These are phyloP conservation scores for Mortierella hygrophila DNA, from an alignment of 192 early-diverging fungal species.

Conservation along the genomic window DNA sequence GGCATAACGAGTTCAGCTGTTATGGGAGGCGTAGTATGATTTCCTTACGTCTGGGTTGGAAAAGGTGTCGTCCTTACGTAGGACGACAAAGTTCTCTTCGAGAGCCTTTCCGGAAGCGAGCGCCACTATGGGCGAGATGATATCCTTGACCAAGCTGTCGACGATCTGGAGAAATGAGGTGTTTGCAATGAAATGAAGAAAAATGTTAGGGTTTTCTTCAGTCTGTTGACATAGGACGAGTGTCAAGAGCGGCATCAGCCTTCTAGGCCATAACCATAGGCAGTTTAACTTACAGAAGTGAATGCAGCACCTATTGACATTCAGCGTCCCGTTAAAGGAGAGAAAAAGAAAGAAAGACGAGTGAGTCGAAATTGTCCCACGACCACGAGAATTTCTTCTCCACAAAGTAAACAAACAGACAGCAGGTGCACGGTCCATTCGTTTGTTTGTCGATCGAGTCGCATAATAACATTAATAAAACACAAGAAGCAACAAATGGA, in stretches of 20 bases:
- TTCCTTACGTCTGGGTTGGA: conserved; percentile 25
- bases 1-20: background rate
- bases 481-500: background rate
- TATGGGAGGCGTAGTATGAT: background rate
- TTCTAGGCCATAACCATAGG: too few relatives aligned
- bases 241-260: too few relatives aligned
- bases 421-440: too few relatives aligned
- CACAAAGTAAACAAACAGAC: background rate
- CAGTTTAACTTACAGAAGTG: conserved; percentile 51
- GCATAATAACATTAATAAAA: background rate
- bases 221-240: too few relatives aligned
- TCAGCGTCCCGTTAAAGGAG: background rate
- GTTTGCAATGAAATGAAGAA: background rate
- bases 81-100: conserved; percentile 49
- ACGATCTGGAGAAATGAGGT: conserved; percentile 32
- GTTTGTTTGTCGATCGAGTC: background rate
- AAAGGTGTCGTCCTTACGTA: conserved; percentile 20
- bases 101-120: conserved; percentile 64
- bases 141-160: conserved; percentile 59
- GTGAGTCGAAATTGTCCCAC: background rate
- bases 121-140: conserved; percentile 68
- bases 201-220: background rate
- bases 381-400: background rate
- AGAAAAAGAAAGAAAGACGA: background rate
- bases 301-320: conserved; percentile 51